Percentiles rank a stretch among this genome's conserved stretches.
Conservation (phyloP, 768 basidiomycete species). For the Mycena rebaudengoi region DNA sequence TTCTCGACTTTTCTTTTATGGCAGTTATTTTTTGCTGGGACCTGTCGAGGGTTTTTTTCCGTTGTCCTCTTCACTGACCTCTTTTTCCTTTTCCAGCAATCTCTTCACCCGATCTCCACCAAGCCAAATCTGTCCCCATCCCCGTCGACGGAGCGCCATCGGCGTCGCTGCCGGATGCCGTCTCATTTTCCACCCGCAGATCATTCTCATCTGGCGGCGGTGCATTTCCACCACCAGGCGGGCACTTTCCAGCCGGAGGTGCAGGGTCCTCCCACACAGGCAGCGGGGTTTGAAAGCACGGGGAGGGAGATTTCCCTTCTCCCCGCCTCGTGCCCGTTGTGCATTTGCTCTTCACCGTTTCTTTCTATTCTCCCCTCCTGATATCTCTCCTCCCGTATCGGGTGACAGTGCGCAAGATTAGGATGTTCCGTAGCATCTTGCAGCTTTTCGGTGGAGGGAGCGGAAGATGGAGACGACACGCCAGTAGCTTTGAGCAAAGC, state of each 20-base stretch:
- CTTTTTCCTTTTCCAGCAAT: constrained; percentile 5
- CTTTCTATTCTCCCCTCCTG: neutral
- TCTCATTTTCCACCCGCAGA: neutral
- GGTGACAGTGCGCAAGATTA: no score
- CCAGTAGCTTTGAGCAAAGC: no score
- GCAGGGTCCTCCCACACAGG: no score
- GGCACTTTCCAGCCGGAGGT: neutral
- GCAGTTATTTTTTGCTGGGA: constrained; percentile 1
- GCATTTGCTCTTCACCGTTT: neutral
- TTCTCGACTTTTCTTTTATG: constrained; percentile 4
- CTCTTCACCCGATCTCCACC: constrained; percentile 4
- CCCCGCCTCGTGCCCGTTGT: neutral
- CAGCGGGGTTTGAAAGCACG: neutral
- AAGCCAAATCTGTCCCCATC: neutral
- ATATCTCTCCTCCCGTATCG: constrained; percentile 1
- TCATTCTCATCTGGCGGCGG: no score
- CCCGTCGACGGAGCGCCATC: neutral
- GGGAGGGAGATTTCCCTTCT: constrained; percentile 1
- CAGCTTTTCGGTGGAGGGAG: no score
- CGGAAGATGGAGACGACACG: no score
- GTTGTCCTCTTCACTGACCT: neutral
- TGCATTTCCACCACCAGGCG: no score
- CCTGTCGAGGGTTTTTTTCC: no score
- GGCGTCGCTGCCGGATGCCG: no score
- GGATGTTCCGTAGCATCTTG: no score